Evolutionary conservation across 2,329 filamentous ascomycete species (phyloP).

Genomic region (Paraphoma chrysanthemicola): DNA sequence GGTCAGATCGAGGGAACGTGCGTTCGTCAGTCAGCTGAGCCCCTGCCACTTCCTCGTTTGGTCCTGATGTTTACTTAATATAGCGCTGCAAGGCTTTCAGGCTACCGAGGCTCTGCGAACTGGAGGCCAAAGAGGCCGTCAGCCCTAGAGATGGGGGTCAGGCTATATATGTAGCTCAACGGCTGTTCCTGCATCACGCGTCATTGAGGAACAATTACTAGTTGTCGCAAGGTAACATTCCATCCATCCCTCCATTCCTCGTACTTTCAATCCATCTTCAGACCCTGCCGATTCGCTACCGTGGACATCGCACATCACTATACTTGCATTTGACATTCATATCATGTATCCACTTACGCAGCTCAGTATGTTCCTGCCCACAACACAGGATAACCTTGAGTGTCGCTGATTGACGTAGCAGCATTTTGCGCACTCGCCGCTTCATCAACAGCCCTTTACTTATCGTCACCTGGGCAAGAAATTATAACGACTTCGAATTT

Average conservation of each 20-base stretch:
- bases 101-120: background rate
- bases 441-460: background rate
- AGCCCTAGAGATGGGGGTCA: background rate
- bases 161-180: background rate
- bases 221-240: background rate
- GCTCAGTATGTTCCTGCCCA: background rate
- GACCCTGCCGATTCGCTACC: too few species aligned
- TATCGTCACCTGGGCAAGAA: background rate
- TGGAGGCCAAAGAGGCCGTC: slow-evolving; percentile 2
- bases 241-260: background rate
- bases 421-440: background rate
- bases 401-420: background rate
- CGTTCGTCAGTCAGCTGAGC: slow-evolving; percentile 1
- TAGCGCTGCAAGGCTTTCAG: slow-evolving; percentile 1
- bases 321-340: too few species aligned
- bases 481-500: background rate
- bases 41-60: slow-evolving; percentile 3
- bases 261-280: too few species aligned
- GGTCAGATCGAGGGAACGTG: background rate
- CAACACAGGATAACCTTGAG: background rate
- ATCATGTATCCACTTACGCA: slow-evolving; percentile 1
- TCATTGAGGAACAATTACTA: too few species aligned
- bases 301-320: too few species aligned
- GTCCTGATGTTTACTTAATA: slow-evolving; percentile 1
- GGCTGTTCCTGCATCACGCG: background rate